Evolutionary conservation across 768 basidiomycete genomes (phyloP), one percentile per base, ranked within the genome.

Genomic region (Lentinula detonsa): DNA sequence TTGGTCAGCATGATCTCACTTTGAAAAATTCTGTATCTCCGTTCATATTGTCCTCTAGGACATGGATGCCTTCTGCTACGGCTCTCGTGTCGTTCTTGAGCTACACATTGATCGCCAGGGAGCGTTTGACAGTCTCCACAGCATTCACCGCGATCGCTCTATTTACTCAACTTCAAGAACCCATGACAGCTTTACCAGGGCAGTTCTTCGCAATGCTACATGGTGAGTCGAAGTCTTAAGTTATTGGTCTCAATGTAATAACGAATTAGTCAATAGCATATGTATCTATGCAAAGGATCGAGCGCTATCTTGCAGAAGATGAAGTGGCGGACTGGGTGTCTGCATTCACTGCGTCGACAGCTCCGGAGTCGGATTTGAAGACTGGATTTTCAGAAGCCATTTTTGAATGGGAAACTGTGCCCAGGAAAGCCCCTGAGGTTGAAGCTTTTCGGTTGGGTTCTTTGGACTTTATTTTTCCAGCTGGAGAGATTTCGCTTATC

Each of bases 261-360:
- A 54, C 45, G 57, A 58, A 39, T 16, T 40, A 8, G 18, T 48
- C 2, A 9, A 40, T 52, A 84, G 85, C 89, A 6, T 86, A 87
- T 67, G 86, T 95, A 21, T 89, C 90, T 4, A 86, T 93, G 83
- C 83, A 88, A 67, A 84, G 91, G 56, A 91, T 95, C 62, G 85
- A 92, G 67, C 77, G 72, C 3, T 92, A 88, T 71, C 75, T 92
- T 1, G 74, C 74, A 4, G 91, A 93, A 70, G 81, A 82, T 16
- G 91, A 94, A 69, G 88, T 93, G 2, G 85, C 87, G 0, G 82
- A 82, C 35, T 91, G 88, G 87, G 91, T 90, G 1, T 87, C 86
- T 2, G 83, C 86, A 0, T 73, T 93, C 45, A 81, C 82, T 61
- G 69, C 72, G 6, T 60, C 70, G 0, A 55, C 64, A 45, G 23